Conservation (phyloP, 1,284 basidiomycete species). For the Heterobasidion parviporum region DNA sequence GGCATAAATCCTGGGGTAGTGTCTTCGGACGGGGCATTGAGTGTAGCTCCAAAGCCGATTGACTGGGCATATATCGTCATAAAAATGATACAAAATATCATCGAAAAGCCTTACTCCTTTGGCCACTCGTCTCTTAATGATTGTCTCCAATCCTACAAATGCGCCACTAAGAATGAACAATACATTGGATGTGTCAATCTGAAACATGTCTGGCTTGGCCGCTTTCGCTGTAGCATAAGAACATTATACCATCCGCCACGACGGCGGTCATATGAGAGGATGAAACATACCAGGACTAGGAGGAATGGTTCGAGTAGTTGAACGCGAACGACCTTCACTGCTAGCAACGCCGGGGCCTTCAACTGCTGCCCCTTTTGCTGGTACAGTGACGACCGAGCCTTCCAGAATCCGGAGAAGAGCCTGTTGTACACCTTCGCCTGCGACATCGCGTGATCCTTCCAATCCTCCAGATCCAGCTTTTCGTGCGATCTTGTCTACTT, state of each 20-base stretch:
- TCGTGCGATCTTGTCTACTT: conserved; percentile 88
- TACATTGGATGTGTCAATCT: conserved; percentile 83
- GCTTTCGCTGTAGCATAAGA: not conserved
- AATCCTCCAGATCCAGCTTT: conserved; percentile 51
- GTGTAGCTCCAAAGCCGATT: conserved; percentile 79
- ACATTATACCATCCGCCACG: no score
- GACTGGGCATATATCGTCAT: conserved; percentile 39
- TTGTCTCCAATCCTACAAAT: conserved; percentile 84
- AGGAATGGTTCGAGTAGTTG: conserved; percentile 23
- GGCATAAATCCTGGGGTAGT: conserved; percentile 32
- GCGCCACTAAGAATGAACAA: conserved; percentile 90
- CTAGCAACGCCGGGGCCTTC: conserved; percentile 33
- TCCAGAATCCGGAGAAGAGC: conserved; percentile 89
- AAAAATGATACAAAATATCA: conserved; percentile 4
- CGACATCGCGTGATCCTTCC: conserved; percentile 83
- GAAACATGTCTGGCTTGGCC: conserved; percentile 64
- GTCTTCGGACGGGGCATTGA: conserved; percentile 35
- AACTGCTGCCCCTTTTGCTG: conserved; percentile 53
- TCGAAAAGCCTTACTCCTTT: conserved; percentile 59
- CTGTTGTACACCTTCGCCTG: conserved; percentile 95
- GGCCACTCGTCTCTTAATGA: conserved; percentile 71
- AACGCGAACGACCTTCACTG: conserved; percentile 37
- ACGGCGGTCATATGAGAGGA: no score
- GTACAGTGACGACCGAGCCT: conserved; percentile 79
- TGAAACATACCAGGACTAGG: not conserved